Evolutionary conservation across 1,284 basidiomycete genomes (phyloP).

Genomic region (Chiua sp.): DNA sequence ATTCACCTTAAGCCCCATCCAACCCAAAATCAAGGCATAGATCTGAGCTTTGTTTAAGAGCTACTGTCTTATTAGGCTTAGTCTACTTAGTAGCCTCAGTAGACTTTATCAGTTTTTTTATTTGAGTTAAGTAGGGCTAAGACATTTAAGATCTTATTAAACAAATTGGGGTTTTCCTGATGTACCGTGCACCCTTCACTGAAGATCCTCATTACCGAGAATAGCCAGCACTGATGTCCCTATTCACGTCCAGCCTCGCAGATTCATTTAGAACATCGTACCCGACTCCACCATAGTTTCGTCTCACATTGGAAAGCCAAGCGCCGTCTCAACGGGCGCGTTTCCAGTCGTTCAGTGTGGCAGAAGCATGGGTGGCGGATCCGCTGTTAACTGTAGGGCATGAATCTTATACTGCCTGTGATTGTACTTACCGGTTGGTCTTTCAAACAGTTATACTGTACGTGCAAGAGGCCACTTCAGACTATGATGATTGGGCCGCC

Average conservation of each 20-base stretch:
- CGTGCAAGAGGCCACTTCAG: background rate
- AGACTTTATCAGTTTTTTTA: no score
- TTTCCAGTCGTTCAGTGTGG: background rate
- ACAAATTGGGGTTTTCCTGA: no score
- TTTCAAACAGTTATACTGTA: background rate
- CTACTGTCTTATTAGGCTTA: no score
- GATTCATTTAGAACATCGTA: background rate
- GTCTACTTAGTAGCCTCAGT: no score
- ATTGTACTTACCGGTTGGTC: background rate
- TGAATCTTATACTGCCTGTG: background rate
- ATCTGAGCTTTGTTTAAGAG: no score
- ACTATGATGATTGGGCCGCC: background rate
- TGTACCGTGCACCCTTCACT: slow-evolving; percentile 23
- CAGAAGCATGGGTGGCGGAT: background rate
- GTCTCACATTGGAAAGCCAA: background rate
- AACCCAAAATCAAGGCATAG: no score
- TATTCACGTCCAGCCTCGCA: background rate
- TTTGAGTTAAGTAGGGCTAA: no score
- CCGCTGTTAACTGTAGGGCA: background rate
- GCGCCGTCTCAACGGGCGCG: background rate
- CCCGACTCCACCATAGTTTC: background rate
- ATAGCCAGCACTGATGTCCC: background rate
- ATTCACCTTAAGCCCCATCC: no score
- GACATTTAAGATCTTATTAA: no score
- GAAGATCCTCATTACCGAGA: slow-evolving; percentile 26